Conservation (phyloP, 192 early-diverging fungal species). For the Dissophora globulifera region DNA sequence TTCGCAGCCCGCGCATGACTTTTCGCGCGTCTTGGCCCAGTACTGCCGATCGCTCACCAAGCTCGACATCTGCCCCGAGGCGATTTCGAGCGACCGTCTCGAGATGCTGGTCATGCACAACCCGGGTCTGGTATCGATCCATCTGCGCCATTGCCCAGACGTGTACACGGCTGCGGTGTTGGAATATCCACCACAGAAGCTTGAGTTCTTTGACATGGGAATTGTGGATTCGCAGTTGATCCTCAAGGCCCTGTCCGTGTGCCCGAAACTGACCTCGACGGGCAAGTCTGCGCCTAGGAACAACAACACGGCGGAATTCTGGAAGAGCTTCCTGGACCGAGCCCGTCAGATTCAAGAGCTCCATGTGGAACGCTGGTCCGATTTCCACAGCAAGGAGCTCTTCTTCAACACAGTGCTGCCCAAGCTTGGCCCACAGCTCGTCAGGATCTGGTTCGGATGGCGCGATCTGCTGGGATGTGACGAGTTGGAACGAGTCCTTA, state of each 20-base stretch:
- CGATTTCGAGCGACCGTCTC: conserved; percentile 20
- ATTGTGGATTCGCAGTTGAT: conserved; percentile 44
- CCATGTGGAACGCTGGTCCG: conserved; percentile 51
- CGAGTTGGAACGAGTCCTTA: conserved; percentile 43
- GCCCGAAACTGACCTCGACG: conserved; percentile 45
- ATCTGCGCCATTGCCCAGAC: conserved; percentile 44
- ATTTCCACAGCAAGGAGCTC: conserved; percentile 50
- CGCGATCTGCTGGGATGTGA: conserved; percentile 49
- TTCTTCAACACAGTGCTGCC: conserved; percentile 51
- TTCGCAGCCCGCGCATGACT: conserved; percentile 32
- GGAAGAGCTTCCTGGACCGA: conserved; percentile 44
- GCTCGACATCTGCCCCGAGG: conserved; percentile 36
- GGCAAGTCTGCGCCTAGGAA: conserved; percentile 47
- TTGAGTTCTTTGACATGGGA: conserved; percentile 54
- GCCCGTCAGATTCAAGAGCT: conserved; percentile 52
- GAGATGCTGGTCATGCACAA: conserved; percentile 31
- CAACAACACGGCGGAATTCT: conserved; percentile 50
- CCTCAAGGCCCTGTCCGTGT: conserved; percentile 34
- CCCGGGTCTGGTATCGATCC: conserved; percentile 29
- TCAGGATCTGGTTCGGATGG: conserved; percentile 53
- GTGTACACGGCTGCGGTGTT: conserved; percentile 30
- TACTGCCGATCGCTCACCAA: conserved; percentile 40
- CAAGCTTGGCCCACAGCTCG: conserved; percentile 45
- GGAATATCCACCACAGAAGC: conserved; percentile 39
- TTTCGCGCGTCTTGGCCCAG: conserved; percentile 39